Base-by-base conservation (phyloP, 2,329 filamentous ascomycete species). In the Aureobasidium melanogenum region DNA sequence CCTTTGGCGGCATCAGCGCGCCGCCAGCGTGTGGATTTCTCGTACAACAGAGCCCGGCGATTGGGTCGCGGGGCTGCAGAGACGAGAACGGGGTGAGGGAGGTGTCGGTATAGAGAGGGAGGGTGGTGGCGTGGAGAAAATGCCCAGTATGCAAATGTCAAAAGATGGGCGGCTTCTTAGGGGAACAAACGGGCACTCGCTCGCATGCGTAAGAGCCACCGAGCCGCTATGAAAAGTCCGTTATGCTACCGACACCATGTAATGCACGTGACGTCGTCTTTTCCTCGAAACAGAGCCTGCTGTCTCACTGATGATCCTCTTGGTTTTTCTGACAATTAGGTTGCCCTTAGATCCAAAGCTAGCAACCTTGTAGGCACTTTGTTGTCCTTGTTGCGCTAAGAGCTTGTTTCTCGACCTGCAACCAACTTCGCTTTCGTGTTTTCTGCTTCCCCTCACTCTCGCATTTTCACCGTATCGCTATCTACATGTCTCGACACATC, bases 1-100 rank as follows among this genome's bases (percentile, higher is more conserved):
- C 70, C 72, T 76, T 77, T 67, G 75, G 74, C 76, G 78, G 78
- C 78, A 80, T 80, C 70, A 75, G 72, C 68, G 66, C 63, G 64
- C 65, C 68, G 67, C 66, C 65, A 63, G 59, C 52, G 63, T 36
- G 38, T 34, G 32, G n/a, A 19, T 44, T 55, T 19, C 59, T 61
- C 59, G 43, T 59, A 14, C 44, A 50, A 59, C 56, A 19, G 59
- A 61, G 59, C 59, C 59, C 41, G 59, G 59, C 59, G 48, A 46
- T 50, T 24, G 41, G 48, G 38, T 34, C 59, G 59, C 41, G 48
- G 56, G 56, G 56, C 56, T 50, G 14, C 56, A 44, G 44, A 24
- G 44, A 59, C 56, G 56, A 59, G 56, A 41, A 30, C 26, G 41
- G 9, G 22, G 15, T 41, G 34, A 24, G 56, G 22, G 17, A 17